These are phyloP conservation scores for Crithidia fasciculata DNA, from an alignment of 208 protist genomes.

Conservation along the genomic window DNA sequence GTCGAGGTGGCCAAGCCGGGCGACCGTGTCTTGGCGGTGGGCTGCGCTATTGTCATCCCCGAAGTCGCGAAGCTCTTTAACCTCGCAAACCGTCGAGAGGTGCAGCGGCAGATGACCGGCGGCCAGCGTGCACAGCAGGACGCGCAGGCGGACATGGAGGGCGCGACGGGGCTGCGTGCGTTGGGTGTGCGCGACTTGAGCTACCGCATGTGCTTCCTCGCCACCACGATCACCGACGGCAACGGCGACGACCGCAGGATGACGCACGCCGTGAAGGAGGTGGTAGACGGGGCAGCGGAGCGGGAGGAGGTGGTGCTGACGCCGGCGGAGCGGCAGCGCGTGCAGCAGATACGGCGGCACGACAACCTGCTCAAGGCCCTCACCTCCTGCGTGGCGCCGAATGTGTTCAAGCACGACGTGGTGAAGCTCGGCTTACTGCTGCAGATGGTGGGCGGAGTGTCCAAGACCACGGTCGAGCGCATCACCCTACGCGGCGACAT, in stretches of 20 bases:
- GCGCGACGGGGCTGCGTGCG: conserved; percentile 95
- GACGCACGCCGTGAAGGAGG: conserved; percentile 83
- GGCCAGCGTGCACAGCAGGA: conserved; percentile 83
- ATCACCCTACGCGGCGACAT: conserved; percentile 98
- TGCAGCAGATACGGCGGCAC: conserved; percentile 83
- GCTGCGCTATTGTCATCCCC: conserved; percentile 98
- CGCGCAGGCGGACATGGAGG: conserved; percentile 89
- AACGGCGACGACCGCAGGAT: conserved; percentile 88
- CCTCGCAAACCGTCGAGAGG: conserved; percentile 76
- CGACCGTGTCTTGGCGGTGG: conserved; percentile 96
- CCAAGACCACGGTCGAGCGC: conserved; percentile 95
- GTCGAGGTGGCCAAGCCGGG: conserved; percentile 99
- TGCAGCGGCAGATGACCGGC: conserved; percentile 86
- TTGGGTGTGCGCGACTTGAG: conserved; percentile 98
- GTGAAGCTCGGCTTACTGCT: conserved; percentile 99
- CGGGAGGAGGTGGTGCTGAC: conserved; percentile 58
- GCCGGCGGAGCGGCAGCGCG: conserved; percentile 71
- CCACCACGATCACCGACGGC: conserved; percentile 91
- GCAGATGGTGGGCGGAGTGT: conserved; percentile 99
- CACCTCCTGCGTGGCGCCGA: conserved; percentile 91
- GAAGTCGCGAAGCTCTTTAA: conserved; percentile 95
- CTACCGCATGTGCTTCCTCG: conserved; percentile 98
- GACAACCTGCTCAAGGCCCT: conserved; percentile 90
- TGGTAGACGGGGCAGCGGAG: conserved; percentile 41
- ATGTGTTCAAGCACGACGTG: conserved; percentile 97